Base-by-base conservation (phyloP, 2,329 filamentous ascomycete genomes). In the Cadophora sp. region DNA sequence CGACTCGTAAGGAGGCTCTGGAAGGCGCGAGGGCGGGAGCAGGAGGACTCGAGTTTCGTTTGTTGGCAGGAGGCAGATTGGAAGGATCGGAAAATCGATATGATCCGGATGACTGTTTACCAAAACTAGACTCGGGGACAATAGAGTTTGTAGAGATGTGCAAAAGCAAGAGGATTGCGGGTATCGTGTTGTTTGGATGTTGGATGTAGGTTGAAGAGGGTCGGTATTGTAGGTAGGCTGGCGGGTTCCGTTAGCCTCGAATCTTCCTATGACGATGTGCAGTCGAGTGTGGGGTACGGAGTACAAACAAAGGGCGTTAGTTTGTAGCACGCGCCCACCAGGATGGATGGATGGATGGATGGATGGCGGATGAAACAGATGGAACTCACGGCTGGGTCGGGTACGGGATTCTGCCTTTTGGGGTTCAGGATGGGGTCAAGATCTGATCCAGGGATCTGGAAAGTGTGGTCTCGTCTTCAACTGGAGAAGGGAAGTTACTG, bases 1-100 rank as follows among this genome's bases (percentile, higher is more conserved):
- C 62, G 72, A 73, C 75, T 76, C 73, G 68, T 68, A 62, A 71
- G 66, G 73, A 76, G 72, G 72, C 70, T 47, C 18, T 65, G n/a
- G n/a, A 50, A 41, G 16, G 41, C 68, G 45, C 58, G 45, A 59
- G 48, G 41, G 64, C 43, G 55, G 22, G 13, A 20, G 27, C 41
- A 48, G 45, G 47, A 62, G 51, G 56, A 24, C 20, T 39, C 6
- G 55, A 55, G 56, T 11, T 24, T 7, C 39, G 47, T 24, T 7
- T 41, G 47, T 51, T 53, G 58, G 47, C 22, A 16, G 51, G 18
- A 58, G 30, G 60, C 39, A 48, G 47, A 20, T 20, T n/a, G 13
- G 55, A n/a, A 56, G 33, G 13, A 48, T 20, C 48, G 43, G 30
- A 39, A n/a, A 30, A 30, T 45, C 11, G 59, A 22, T 51, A 36